These are phyloP conservation scores for Pyrenophora tritici-repentis DNA, from an alignment of 2,329 filamentous ascomycete genomes.

Conservation along the genomic window DNA sequence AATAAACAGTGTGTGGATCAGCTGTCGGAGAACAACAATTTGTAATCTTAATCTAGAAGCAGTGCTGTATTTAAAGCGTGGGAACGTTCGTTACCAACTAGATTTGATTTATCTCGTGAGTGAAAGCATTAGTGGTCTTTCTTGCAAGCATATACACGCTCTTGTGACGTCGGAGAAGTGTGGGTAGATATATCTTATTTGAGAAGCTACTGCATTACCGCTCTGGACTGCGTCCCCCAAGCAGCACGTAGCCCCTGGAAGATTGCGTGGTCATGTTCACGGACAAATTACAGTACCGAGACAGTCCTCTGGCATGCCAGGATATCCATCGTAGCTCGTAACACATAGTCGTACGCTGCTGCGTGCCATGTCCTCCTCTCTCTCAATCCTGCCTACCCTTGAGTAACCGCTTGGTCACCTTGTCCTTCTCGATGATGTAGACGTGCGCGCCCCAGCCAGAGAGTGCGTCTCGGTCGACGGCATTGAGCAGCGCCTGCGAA, in stretches of 20 bases:
- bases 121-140: no score
- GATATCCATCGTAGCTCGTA: constrained; percentile 20
- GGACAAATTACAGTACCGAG: constrained; percentile 15
- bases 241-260: not conserved
- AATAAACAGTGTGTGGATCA: no score
- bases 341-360: constrained; percentile 13
- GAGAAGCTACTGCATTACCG: no score
- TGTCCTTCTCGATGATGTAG: constrained; percentile 99
- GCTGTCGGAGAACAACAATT: no score
- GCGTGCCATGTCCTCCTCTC: constrained; percentile 12
- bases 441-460: constrained; percentile 98
- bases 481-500: constrained; percentile 92
- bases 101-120: no score
- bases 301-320: constrained; percentile 1
- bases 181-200: no score
- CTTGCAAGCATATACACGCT: no score
- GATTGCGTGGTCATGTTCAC: constrained; percentile 1
- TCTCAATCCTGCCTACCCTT: constrained; percentile 88
- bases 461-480: constrained; percentile 93
- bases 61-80: no score
- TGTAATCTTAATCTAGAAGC: no score
- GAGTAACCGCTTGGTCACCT: constrained; percentile 97
- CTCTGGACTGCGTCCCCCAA: not conserved
- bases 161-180: no score
- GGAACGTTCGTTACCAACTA: no score